Conservation (phyloP, 2,329 filamentous ascomycete species). For the Trichophyton equinum region DNA sequence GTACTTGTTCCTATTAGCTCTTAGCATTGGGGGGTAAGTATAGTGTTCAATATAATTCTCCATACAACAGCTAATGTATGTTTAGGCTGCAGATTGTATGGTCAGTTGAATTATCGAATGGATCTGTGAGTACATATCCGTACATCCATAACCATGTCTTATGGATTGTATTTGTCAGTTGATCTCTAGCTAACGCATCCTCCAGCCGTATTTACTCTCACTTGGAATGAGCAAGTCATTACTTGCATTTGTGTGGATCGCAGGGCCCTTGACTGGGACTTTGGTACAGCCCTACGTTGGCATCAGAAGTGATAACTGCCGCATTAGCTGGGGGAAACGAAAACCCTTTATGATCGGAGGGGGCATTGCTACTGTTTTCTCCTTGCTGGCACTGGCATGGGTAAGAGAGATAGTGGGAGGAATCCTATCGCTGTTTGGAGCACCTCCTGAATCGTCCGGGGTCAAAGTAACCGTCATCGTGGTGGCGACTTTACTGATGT, state of each 20-base stretch:
- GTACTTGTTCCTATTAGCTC: constrained; percentile 75
- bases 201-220: constrained; percentile 59
- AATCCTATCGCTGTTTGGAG: constrained; percentile 57
- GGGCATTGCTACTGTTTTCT: constrained; percentile 51
- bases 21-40: constrained; percentile 62
- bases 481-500: constrained; percentile 74
- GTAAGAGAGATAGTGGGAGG: constrained; percentile 58
- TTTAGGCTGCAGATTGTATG: constrained; percentile 75
- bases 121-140: constrained; percentile 45
- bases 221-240: constrained; percentile 71
- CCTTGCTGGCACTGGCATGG: constrained; percentile 61
- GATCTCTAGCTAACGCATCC: background rate
- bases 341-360: constrained; percentile 72
- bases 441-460: constrained; percentile 49
- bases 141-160: background rate
- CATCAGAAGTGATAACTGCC: constrained; percentile 67
- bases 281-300: constrained; percentile 74
- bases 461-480: constrained; percentile 58
- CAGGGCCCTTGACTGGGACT: constrained; percentile 64
- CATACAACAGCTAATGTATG: background rate
- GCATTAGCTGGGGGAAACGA: constrained; percentile 60
- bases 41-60: constrained; percentile 5
- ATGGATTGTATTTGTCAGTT: background rate
- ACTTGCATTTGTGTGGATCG: constrained; percentile 75
- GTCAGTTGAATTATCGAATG: constrained; percentile 89